Evolutionary conservation across 2,329 filamentous ascomycete species (phyloP).

Genomic region (Didymella lethalis): DNA sequence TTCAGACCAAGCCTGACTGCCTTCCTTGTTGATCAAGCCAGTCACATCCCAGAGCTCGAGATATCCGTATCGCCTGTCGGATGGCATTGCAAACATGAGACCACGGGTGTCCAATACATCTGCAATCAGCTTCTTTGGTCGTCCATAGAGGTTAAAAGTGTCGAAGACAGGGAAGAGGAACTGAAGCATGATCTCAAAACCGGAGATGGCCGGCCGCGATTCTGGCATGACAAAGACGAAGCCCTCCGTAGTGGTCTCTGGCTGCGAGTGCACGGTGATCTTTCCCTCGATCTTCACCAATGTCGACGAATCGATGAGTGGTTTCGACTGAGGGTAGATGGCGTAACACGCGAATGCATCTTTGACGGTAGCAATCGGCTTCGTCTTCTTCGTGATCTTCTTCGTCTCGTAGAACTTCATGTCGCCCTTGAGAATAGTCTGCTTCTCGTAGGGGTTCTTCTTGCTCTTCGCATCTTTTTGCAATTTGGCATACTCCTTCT

Average conservation of each 20-base stretch:
- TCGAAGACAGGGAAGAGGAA: conserved; percentile 96
- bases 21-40: conserved; percentile 77
- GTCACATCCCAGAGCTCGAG: conserved; percentile 88
- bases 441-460: conserved; percentile 82
- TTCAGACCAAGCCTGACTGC: conserved; percentile 81
- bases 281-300: conserved; percentile 91
- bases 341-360: conserved; percentile 93
- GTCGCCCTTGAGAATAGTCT: conserved; percentile 78
- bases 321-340: conserved; percentile 93
- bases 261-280: conserved; percentile 84
- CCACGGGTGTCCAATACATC: conserved; percentile 87
- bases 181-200: conserved; percentile 93
- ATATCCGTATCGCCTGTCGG: conserved; percentile 86
- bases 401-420: conserved; percentile 94
- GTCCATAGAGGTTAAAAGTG: conserved; percentile 88
- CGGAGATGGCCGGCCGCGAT: conserved; percentile 85
- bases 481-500: conserved; percentile 86
- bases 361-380: conserved; percentile 88
- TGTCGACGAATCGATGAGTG: conserved; percentile 91
- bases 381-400: conserved; percentile 90
- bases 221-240: conserved; percentile 99
- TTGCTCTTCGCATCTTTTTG: conserved; percentile 81
- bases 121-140: conserved; percentile 84
- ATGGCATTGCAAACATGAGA: conserved; percentile 98
- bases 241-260: conserved; percentile 81